Base-by-base conservation (phyloP, 1,139 yeast species). In the Pichia sp. region DNA sequence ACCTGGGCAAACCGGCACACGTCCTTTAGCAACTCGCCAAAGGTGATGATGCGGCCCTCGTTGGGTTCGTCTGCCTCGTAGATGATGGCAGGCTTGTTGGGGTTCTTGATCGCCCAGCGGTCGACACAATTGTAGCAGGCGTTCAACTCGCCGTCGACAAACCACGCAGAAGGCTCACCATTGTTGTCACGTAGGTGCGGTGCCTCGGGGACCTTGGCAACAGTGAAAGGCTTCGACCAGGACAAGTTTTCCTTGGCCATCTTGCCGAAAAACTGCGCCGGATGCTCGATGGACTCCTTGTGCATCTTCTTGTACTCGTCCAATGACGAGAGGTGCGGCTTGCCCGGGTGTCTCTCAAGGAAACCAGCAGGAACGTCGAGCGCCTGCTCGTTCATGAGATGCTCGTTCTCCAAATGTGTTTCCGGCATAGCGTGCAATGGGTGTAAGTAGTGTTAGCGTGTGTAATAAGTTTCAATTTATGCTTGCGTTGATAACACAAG, bases 51-150 rank as follows among this genome's bases (percentile, higher is more conserved):
- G 63, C 80, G 71, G 10, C 89, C 88, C 58, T 80, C 74, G 57
- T 78, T 76, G 41, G 83, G 83, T 67, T 85, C 93, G 66, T 87
- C 95, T 46, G 87, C 88, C 70, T 87, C 95, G 66, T 84, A 87
- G 56, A 85, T 75, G 56, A 86, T 79, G n/a, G 95, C 95, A 2
- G 83, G 78, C 66, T 85, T 85, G 64, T 83, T 67, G 23, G 95
- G 95, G 62, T 80, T 77, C 61, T 75, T 73, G 54, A 82, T 67
- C 4, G 95, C 95, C 78, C 88, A 87, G 65, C 93, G 79, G 67
- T 87, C 95, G 51, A 87, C 87, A 61, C 85, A 80, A 64, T 87
- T 87, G 71, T 83, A 86, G 55, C 82, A 78, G 19, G 95, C 93
- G 64, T 87, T 87, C 66, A 87, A 71, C 66, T 84, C 79, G 55